Conservation (phyloP, 768 basidiomycete genomes). For the Leccinellum albellum region DNA sequence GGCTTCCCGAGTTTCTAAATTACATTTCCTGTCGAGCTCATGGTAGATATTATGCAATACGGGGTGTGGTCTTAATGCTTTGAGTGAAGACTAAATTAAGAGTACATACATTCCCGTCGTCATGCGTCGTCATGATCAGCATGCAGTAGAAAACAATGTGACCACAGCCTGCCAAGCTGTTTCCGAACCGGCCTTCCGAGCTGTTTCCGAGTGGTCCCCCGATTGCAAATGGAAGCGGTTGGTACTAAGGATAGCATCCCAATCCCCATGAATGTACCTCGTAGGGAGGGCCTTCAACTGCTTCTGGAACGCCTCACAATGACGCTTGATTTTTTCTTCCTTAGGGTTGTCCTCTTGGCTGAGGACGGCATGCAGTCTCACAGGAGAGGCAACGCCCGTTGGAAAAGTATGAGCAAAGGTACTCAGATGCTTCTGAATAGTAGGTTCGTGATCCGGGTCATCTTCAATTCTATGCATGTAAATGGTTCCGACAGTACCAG, state of each 20-base stretch:
- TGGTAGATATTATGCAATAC: too few relatives aligned
- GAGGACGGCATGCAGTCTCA: conserved; percentile 9
- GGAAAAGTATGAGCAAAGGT: conserved; percentile 8
- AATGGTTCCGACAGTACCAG: conserved; percentile 9
- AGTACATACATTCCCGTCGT: neutral
- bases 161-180: conserved; percentile 13
- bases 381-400: neutral
- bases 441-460: accelerated
- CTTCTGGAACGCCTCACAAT: neutral
- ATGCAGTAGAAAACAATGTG: conserved; percentile 1
- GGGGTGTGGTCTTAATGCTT: neutral
- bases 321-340: accelerated
- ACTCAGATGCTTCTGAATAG: conserved; percentile 5
- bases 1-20: too few relatives aligned
- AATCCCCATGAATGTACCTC: too few relatives aligned
- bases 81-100: neutral
- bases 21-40: too few relatives aligned
- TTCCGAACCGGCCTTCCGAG: conserved; percentile 5
- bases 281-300: too few relatives aligned
- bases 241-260: too few relatives aligned
- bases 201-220: neutral
- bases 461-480: conserved; percentile 15
- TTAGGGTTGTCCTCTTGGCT: neutral
- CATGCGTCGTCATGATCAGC: neutral
- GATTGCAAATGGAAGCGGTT: neutral